Percentiles rank a stretch among this genome's conserved stretches.
Conservation (phyloP, 2,329 filamentous ascomycete genomes). For the Talaromyces piceae region DNA sequence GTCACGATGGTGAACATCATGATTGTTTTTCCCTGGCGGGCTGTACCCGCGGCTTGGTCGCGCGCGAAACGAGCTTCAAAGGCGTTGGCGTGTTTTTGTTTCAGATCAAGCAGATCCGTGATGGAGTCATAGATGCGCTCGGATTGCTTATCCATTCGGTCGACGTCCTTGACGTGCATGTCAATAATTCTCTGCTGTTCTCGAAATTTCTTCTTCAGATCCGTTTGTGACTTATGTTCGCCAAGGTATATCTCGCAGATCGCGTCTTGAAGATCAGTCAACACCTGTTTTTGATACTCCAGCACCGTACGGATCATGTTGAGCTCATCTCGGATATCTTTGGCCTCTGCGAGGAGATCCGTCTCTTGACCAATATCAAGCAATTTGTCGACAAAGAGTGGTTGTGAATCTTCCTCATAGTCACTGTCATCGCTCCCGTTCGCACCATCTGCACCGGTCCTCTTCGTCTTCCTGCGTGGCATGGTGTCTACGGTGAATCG, state of each 20-base stretch:
- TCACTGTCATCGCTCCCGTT: constrained; percentile 12
- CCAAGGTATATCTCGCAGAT: constrained; percentile 29
- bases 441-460: constrained; percentile 15
- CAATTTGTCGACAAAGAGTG: constrained; percentile 38
- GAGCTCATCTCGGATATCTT: constrained; percentile 61
- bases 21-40: constrained; percentile 50
- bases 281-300: constrained; percentile 31
- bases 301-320: constrained; percentile 49
- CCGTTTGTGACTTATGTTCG: constrained; percentile 32
- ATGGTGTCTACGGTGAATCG: constrained; percentile 22
- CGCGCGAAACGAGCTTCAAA: constrained; percentile 53
- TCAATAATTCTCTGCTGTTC: constrained; percentile 54
- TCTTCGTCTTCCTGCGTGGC: constrained; percentile 4
- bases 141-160: constrained; percentile 57
- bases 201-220: constrained; percentile 48
- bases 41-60: constrained; percentile 55
- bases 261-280: constrained; percentile 27
- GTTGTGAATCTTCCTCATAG: constrained; percentile 29
- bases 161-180: constrained; percentile 52
- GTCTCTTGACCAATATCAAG: constrained; percentile 55
- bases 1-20: constrained; percentile 56
- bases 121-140: constrained; percentile 53
- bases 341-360: constrained; percentile 54
- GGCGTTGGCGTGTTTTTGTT: constrained; percentile 63
- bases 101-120: constrained; percentile 57